These are phyloP conservation scores for Lasiodiplodia sp. DNA, from an alignment of 2,329 filamentous ascomycete species.

Conservation along the genomic window DNA sequence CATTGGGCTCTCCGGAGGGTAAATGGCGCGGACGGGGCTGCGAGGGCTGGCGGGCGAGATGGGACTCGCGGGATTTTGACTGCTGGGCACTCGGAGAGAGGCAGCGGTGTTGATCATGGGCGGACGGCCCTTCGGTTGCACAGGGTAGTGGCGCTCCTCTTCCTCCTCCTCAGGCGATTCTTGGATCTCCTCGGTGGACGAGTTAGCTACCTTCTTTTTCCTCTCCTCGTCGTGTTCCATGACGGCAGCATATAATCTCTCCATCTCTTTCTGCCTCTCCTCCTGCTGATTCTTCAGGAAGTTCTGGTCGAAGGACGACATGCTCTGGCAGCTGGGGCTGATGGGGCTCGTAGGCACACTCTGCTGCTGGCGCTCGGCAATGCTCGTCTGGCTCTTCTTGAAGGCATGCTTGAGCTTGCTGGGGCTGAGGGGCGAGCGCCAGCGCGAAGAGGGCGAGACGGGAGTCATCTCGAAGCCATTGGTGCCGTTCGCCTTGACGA, in stretches of 20 bases:
- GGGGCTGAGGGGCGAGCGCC: conserved; percentile 38
- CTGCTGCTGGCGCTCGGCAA: conserved; percentile 24
- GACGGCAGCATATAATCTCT: conserved; percentile 89
- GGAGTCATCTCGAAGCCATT: conserved; percentile 45
- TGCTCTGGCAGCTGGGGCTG: conserved; percentile 61
- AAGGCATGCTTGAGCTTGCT: conserved; percentile 37
- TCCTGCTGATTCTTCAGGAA: conserved; percentile 77
- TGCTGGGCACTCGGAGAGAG: conserved; percentile 19
- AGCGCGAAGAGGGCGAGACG: conserved; percentile 38
- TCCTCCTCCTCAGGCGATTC: conserved; percentile 18
- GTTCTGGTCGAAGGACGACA: conserved; percentile 76
- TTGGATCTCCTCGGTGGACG: conserved; percentile 34
- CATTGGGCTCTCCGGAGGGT: conserved; percentile 47
- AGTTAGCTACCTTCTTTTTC: conserved; percentile 41
- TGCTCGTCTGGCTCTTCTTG: conserved; percentile 37
- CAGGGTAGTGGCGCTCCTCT: conserved; percentile 35
- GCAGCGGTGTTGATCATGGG: conserved; percentile 40
- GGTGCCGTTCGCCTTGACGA: conserved; percentile 57
- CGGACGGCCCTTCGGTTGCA: conserved; percentile 16
- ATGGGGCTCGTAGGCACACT: conserved; percentile 46
- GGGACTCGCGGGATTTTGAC: conserved; percentile 34
- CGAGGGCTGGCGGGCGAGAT: conserved; percentile 47
- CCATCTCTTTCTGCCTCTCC: conserved; percentile 82
- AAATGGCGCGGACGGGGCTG: conserved; percentile 57
- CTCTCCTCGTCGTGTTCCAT: conserved; percentile 80